Percentiles rank a stretch among this genome's conserved stretches.
Evolutionary conservation across 768 basidiomycete species (phyloP).

Genomic region (Xanthoconium purpureum): DNA sequence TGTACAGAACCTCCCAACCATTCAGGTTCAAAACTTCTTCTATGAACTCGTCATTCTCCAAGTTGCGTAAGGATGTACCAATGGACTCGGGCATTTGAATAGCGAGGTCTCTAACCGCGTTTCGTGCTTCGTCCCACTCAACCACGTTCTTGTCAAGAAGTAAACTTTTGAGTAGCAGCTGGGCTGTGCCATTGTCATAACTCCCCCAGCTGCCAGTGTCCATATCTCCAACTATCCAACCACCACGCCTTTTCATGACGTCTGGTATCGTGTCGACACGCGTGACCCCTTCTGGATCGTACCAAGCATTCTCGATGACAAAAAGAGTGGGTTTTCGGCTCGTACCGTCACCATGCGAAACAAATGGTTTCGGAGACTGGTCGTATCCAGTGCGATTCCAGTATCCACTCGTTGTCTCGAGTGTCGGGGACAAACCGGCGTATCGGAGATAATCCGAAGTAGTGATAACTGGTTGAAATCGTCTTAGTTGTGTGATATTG

Average conservation of each 20-base stretch:
- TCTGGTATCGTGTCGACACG: slow-evolving; percentile 37
- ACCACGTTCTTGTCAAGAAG: slow-evolving; percentile 24
- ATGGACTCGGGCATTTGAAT: slow-evolving; percentile 19
- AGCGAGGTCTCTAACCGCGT: slow-evolving; percentile 18
- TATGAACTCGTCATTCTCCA: slow-evolving; percentile 27
- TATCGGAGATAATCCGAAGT: slow-evolving; percentile 40
- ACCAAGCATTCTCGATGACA: slow-evolving; percentile 39
- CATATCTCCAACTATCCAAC: slow-evolving; percentile 19
- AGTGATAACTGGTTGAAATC: slow-evolving; percentile 34
- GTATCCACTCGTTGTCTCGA: slow-evolving; percentile 37
- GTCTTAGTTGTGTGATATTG: slow-evolving; percentile 38
- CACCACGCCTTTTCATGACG: slow-evolving; percentile 24
- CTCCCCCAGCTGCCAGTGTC: slow-evolving; percentile 13
- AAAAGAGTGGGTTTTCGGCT: slow-evolving; percentile 23
- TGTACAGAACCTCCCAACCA: slow-evolving; percentile 41
- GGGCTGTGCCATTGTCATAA: slow-evolving; percentile 1
- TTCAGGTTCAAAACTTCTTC: slow-evolving; percentile 31
- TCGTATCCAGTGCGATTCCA: slow-evolving; percentile 36
- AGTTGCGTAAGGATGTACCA: not conserved
- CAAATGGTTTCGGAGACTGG: slow-evolving; percentile 11
- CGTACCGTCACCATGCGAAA: slow-evolving; percentile 15
- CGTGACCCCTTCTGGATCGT: slow-evolving; percentile 34
- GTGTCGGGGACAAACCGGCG: slow-evolving; percentile 27
- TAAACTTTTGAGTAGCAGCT: slow-evolving; percentile 17
- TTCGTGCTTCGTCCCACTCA: slow-evolving; percentile 29